Evolutionary conservation across 2,329 filamentous ascomycete species (phyloP), one percentile per base, ranked within the genome.

Genomic region (Kalmusia sp.): DNA sequence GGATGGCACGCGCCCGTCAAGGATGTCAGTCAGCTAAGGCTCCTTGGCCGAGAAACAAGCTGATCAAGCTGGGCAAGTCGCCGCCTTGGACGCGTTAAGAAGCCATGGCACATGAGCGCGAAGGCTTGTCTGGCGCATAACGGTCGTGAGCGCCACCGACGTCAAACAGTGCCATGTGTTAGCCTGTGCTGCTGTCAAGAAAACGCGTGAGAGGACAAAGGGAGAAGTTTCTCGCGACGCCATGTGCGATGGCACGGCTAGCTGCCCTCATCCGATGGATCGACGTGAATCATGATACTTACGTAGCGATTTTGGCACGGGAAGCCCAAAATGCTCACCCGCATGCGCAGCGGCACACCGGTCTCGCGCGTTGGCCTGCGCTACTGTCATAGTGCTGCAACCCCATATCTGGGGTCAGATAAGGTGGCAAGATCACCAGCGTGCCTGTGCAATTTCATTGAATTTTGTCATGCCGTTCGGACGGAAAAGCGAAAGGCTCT

Each of bases 71-170:
- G 3, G 21, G 7, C 19, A 52, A 33, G 19, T 19, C 25, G 43
- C 17, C 37, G 21, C 17, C 21, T 33, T 30, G 25, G 22, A 14
- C 27, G 34, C n/a, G 48, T 37, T 35, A 44, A 47, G 43, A 25
- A 24, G 19, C 21, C 47, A 19, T 55, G 45, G 47, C 48, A 34
- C 33, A 22, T 30, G 31, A 30, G 43, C 46, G 21, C 17, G 22
- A 50, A 54, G 46, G 52, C 52, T 55, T 55, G 48, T 44, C 15
- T 40, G 6, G 6, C 7, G 25, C 3, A 35, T 34, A 28, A 12
- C 27, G 12, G 27, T 28, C 27, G n/a, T n/a, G n/a, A n/a, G n/a
- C n/a, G 17, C 40, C 27, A 25, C 25, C 12, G 15, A 30, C 25
- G n/a, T n/a, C n/a, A n/a, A n/a, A n/a, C n/a, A n/a, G n/a, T n/a